Base-by-base conservation (phyloP, 2,329 filamentous ascomycete species). In the Pyrenochaeta sp. region DNA sequence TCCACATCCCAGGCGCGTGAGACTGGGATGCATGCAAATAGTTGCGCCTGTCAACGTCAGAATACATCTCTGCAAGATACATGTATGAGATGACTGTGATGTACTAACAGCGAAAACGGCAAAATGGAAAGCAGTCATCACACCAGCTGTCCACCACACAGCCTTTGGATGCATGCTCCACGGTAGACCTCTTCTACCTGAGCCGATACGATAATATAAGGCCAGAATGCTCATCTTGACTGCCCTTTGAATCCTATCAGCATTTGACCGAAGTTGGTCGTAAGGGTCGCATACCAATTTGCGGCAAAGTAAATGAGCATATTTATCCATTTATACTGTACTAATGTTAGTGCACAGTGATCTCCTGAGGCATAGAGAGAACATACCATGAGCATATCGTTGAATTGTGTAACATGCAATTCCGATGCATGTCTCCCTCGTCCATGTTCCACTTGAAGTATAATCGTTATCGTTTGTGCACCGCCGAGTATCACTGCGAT, bases 141-240 rank as follows among this genome's bases (percentile, higher is more conserved):
- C 35, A 9, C 47, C 53, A 13, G 55, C 56, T 15, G 56, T 55
- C 7, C 31, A 38, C 55, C 58, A 58, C 14, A 66, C 54, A 8
- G 55, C 53, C 15, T 35, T 48, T 3, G 53, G 46, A 18, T 58
- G 60, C 21, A 66, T 39, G 9, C 60, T 55, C 47, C 55, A 51
- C 0, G 62, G 61, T 4, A 64, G 44, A 2, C 56, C 62, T 15
- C 52, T 55, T 30, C 51, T 53, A 9, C 59, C 55, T 8, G 48
- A 53, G 7, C 58, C 59, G 23, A 66, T 65, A 8, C 62, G 55
- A 46, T 63, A 53, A 35, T 62, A 66, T 2, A 66, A 40, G 2
- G 58, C 57, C 8, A 66, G 36, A 9, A 65, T 63, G 42, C 61
- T 65, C 60, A 66, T 62, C 28, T 66, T 66, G 1, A 66, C 60